Evolutionary conservation across 805 yeast genomes (phyloP).

Genomic region (Barnettozyma vustinii): DNA sequence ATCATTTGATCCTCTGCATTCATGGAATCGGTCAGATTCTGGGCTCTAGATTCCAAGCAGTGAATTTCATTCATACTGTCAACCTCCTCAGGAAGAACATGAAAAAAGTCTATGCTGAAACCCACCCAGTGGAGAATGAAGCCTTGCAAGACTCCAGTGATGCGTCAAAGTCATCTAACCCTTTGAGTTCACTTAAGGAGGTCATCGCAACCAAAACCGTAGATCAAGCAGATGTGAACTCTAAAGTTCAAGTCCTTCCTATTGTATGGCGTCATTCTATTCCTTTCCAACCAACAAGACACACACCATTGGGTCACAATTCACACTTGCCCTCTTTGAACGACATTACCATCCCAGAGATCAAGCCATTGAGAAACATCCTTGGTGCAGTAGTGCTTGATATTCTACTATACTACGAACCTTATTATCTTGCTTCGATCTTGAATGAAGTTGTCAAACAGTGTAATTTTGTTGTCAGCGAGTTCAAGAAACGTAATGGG

Average conservation of each 20-base stretch:
- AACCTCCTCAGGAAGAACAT: conserved; percentile 53
- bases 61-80: conserved; percentile 83
- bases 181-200: not conserved
- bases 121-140: not conserved
- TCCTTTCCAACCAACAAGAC: conserved; percentile 43
- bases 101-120: conserved; percentile 42
- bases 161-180: not conserved
- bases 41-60: conserved; percentile 70
- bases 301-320: conserved; percentile 19
- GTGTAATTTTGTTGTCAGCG: conserved; percentile 55
- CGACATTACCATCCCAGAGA: conserved; percentile 73
- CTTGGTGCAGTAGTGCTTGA: conserved; percentile 87
- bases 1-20: conserved; percentile 75
- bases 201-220: not conserved
- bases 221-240: conserved; percentile 35
- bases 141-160: not conserved
- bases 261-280: conserved; percentile 86
- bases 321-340: conserved; percentile 53
- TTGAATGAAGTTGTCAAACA: conserved; percentile 54
- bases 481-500: conserved; percentile 61
- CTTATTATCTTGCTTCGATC: conserved; percentile 57
- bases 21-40: conserved; percentile 94
- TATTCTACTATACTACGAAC: conserved; percentile 73
- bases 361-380: conserved; percentile 67
- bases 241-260: conserved; percentile 79